Base-by-base conservation (phyloP, 306 rosid genomes). In the Quercus gilva region DNA sequence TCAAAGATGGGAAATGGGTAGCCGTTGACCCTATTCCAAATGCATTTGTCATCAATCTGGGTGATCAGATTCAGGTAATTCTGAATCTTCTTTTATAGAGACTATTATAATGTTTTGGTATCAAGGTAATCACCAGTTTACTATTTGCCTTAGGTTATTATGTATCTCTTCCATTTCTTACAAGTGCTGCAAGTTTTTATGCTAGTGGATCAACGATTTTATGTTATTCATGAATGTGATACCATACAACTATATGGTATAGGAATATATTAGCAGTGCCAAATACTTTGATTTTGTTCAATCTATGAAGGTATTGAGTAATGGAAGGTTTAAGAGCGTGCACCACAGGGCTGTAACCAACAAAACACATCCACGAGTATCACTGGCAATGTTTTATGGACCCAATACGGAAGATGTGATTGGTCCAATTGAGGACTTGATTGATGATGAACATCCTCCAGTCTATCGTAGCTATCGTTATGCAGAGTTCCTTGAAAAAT, bases 321-420 rank as follows among this genome's bases (percentile, higher is more conserved):
- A 85, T 78, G 92, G 88, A 80, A 84, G 91, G 75, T 89, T 76
- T 29, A 86, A 73, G 49, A 91, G 91, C 6, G 91, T 89, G 49
- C 84, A 71, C 73, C 90, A 89, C 15, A 86, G 88, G 82, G 91
- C 71, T 2, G 91, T 87, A 19, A 85, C 89, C 25, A 89, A 89
- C 80, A 78, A 78, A 21, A 6, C 37, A 52, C 60, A 19, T 17
- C 49, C 73, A 19, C 77, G 91, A 9, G 49, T 82, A 14, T 80
- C 90, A 1, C 1, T 86, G 56, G 91, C 85, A 21, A 81, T 87
- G 90, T 91, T 89, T 77, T 77, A 84, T 76, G 86, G 84, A 33
- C 92, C 96, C 8, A 78, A 74, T 51, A 8, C 3, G 43, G 76
- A 83, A 25, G 33, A 74, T 6, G 13, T 56, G 41, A 79, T 86